These are phyloP conservation scores for Crithidia brevicula DNA, from an alignment of 208 protist genomes.

Conservation along the genomic window DNA sequence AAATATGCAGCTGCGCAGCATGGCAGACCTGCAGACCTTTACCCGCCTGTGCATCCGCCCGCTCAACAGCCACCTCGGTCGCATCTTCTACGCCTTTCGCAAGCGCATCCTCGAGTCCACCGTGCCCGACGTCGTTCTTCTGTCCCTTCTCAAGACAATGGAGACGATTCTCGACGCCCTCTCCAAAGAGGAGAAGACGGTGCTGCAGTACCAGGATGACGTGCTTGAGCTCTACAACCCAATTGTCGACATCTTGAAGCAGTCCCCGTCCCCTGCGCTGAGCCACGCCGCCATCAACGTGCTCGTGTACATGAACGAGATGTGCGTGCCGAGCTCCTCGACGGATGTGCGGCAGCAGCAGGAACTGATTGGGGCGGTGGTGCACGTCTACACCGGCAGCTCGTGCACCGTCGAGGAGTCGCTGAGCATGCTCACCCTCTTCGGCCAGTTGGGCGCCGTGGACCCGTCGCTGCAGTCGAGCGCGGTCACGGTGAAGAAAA, in stretches of 20 bases:
- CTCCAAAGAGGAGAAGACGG: constrained; percentile 58
- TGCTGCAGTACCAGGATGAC: constrained; percentile 86
- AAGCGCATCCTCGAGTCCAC: constrained; percentile 65
- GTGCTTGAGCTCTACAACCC: constrained; percentile 76
- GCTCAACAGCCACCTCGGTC: constrained; percentile 71
- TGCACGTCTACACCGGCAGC: constrained; percentile 75
- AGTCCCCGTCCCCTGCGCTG: constrained; percentile 69
- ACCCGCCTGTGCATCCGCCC: constrained; percentile 74
- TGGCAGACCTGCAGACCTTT: constrained; percentile 88
- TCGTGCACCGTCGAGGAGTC: constrained; percentile 69
- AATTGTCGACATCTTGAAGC: constrained; percentile 66
- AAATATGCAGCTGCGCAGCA: constrained; percentile 74
- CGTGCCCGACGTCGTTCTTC: constrained; percentile 66
- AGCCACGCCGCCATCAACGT: constrained; percentile 80
- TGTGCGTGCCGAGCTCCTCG: constrained; percentile 55
- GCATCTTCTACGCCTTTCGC: constrained; percentile 86
- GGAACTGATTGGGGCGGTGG: constrained; percentile 70
- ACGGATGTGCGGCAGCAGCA: constrained; percentile 61
- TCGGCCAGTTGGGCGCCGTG: constrained; percentile 88
- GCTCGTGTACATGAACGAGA: constrained; percentile 77
- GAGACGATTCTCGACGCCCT: constrained; percentile 67
- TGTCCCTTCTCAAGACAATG: constrained; percentile 82
- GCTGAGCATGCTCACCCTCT: constrained; percentile 79
- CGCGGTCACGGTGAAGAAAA: constrained; percentile 52
- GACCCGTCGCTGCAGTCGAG: constrained; percentile 70